phyloP scores from a whole-genome alignment of 495 filamentous ascomycete genomes.

The Aspergillus homomorphus region DNA sequence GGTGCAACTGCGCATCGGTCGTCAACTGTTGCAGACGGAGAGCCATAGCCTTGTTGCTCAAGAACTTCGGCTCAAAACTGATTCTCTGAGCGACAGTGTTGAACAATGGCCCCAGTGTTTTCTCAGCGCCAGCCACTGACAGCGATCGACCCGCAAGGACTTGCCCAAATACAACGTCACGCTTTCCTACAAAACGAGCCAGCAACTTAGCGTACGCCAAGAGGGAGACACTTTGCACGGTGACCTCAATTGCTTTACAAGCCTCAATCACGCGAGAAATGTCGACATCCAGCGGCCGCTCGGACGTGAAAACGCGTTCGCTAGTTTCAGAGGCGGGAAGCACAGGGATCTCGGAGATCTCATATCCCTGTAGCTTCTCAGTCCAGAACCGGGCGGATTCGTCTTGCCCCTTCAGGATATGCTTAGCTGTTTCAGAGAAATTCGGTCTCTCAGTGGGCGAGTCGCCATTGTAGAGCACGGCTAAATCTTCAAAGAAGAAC shows the following conservation, averaged over 20 bases:
- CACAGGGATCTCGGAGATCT: slow-evolving; percentile 20
- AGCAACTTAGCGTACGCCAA: slow-evolving; percentile 65
- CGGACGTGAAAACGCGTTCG: slow-evolving; percentile 24
- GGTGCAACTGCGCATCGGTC: slow-evolving; percentile 58
- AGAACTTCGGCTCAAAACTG: slow-evolving; percentile 35
- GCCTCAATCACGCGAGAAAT: slow-evolving; percentile 45
- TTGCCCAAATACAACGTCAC: slow-evolving; percentile 76
- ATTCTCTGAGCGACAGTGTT: slow-evolving; percentile 72
- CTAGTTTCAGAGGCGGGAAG: slow-evolving; percentile 13
- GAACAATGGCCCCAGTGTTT: slow-evolving; percentile 79
- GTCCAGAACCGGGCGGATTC: slow-evolving; percentile 42
- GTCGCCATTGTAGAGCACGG: slow-evolving; percentile 30
- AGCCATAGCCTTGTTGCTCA: slow-evolving; percentile 49
- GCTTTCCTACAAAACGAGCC: slow-evolving; percentile 53
- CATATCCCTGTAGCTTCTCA: slow-evolving; percentile 29
- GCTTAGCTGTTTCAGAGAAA: slow-evolving; percentile 33
- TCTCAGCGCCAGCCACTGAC: slow-evolving; percentile 60
- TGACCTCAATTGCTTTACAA: slow-evolving; percentile 59
- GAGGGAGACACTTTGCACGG: slow-evolving; percentile 72
- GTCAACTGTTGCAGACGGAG: slow-evolving; percentile 57
- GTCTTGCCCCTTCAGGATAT: slow-evolving; percentile 18
- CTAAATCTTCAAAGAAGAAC: slow-evolving; percentile 61
- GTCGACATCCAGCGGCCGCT: slow-evolving; percentile 30
- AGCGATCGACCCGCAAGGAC: slow-evolving; percentile 64
- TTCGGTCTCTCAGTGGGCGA: slow-evolving; percentile 16